These are phyloP conservation scores for Pleurotus ostreatus DNA, from an alignment of 768 basidiomycete species.

Conservation along the genomic window DNA sequence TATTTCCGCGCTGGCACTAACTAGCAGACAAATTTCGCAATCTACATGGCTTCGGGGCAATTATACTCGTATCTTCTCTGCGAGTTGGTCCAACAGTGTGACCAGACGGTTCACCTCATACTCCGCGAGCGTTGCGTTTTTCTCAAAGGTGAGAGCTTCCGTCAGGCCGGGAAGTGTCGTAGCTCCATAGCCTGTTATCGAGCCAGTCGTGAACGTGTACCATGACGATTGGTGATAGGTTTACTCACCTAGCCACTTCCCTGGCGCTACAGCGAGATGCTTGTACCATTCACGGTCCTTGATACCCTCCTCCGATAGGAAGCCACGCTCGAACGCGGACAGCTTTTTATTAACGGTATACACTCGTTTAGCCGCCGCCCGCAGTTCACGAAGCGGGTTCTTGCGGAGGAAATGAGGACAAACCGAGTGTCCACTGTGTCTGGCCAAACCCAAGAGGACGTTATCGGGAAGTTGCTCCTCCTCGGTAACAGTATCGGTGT, in stretches of 20 bases:
- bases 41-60: conserved; percentile 3
- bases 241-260: conserved; percentile 71
- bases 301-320: conserved; percentile 75
- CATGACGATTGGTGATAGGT: no score
- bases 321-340: conserved; percentile 71
- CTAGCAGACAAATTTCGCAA: background rate
- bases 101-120: conserved; percentile 58
- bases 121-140: conserved; percentile 55
- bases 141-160: conserved; percentile 70
- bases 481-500: background rate
- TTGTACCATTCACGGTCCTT: conserved; percentile 83
- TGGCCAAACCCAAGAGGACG: background rate
- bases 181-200: conserved; percentile 65
- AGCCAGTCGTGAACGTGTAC: background rate
- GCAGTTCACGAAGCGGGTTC: conserved; percentile 39
- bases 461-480: conserved; percentile 3
- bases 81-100: conserved; percentile 49
- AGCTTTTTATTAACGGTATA: conserved; percentile 61
- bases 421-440: background rate
- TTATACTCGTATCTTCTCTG: conserved; percentile 28
- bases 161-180: conserved; percentile 80
- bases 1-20: conserved; percentile 2
- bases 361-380: conserved; percentile 57
- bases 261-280: conserved; percentile 83
- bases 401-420: background rate